Evolutionary conservation across 345 rosid genomes (phyloP).

Genomic region (Limnanthes douglasii): DNA sequence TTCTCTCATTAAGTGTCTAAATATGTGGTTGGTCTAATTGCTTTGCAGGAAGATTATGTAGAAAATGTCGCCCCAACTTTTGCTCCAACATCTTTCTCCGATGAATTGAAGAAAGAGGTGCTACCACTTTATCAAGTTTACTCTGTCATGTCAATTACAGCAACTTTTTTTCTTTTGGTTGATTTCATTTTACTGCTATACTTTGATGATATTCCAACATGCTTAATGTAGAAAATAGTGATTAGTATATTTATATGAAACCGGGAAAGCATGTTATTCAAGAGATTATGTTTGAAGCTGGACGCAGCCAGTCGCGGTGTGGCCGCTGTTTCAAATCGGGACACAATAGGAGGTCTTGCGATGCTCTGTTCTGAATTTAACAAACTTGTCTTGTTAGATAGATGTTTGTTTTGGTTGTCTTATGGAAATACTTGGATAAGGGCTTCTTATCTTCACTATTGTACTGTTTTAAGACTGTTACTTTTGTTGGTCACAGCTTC

Average conservation of each 20-base stretch:
- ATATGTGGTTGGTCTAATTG: conserved; percentile 1
- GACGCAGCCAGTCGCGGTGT: no score
- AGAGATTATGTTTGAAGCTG: conserved; percentile 78
- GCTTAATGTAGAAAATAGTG: conserved; percentile 1
- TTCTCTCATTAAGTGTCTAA: not conserved
- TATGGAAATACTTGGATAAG: no score
- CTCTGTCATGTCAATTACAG: no score
- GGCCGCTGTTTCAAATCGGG: no score
- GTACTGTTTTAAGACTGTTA: no score
- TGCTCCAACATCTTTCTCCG: conserved; percentile 56
- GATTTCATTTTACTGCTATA: not conserved
- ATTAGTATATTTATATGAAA: conserved; percentile 4
- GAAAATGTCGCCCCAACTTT: conserved; percentile 52
- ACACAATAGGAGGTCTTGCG: no score
- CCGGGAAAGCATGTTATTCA: conserved; percentile 67
- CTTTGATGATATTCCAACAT: not conserved
- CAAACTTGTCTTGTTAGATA: no score
- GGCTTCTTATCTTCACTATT: no score
- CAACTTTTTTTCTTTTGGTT: not conserved
- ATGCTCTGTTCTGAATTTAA: no score
- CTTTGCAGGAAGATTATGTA: conserved; percentile 67
- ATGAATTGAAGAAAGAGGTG: conserved; percentile 87
- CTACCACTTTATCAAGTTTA: no score
- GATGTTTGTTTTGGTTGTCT: no score
- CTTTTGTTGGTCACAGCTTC: no score